phyloP scores from a whole-genome alignment of 805 yeast species.

The Metschnikowia shivogae region DNA sequence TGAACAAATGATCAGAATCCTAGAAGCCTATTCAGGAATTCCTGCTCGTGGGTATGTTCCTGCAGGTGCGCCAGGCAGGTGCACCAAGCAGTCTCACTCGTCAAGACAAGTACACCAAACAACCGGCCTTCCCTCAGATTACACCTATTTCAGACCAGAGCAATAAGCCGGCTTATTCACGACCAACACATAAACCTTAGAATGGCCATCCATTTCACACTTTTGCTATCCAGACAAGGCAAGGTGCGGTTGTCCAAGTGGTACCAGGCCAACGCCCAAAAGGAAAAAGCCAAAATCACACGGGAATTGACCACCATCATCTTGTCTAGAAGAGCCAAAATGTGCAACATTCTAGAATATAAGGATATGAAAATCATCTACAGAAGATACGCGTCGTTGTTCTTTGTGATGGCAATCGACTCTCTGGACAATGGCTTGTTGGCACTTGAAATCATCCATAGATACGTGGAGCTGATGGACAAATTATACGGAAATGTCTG shows the following conservation, averaged over 20 bases:
- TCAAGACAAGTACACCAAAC: background rate
- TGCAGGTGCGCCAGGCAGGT: background rate
- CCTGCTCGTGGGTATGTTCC: background rate
- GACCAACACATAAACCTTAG: background rate
- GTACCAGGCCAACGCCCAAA: slow-evolving; percentile 80
- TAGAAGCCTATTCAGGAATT: background rate
- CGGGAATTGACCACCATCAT: slow-evolving; percentile 84
- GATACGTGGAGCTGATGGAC: slow-evolving; percentile 97
- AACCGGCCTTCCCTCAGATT: background rate
- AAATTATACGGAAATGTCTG: slow-evolving; percentile 92
- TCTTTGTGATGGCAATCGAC: slow-evolving; percentile 84
- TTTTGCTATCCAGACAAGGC: slow-evolving; percentile 89
- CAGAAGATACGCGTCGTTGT: slow-evolving; percentile 88
- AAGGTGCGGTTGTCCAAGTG: slow-evolving; percentile 90
- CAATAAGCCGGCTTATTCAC: background rate
- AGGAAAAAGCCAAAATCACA: slow-evolving; percentile 78
- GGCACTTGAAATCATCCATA: slow-evolving; percentile 80
- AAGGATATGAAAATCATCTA: slow-evolving; percentile 82
- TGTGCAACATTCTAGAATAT: slow-evolving; percentile 93
- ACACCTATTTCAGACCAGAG: background rate
- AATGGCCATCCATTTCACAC: slow-evolving; percentile 76
- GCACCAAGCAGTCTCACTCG: background rate
- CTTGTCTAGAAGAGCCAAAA: slow-evolving; percentile 79
- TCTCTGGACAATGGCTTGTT: slow-evolving; percentile 80
- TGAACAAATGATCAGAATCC: background rate